Evolutionary conservation across 202 grass and related monocot genomes (phyloP).

Genomic region (Panicum virgatum): DNA sequence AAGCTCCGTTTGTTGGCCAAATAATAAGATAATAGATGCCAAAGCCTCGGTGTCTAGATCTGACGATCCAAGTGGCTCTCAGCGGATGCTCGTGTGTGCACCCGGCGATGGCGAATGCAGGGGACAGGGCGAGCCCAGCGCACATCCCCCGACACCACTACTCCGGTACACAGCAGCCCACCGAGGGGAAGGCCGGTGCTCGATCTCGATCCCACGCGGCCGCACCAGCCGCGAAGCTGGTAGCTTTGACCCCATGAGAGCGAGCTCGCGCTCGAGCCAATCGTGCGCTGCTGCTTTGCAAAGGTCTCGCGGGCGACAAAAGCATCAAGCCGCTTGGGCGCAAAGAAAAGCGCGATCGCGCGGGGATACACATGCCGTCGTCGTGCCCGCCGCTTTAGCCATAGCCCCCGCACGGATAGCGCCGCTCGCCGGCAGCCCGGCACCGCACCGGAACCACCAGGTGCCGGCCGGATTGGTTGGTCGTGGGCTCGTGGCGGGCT

Average conservation of each 20-base stretch:
- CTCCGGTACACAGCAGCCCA: not conserved
- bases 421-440: too few species aligned
- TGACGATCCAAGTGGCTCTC: not conserved
- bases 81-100: not conserved
- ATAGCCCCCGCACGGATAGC: not conserved
- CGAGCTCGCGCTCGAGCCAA: not conserved
- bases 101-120: not conserved
- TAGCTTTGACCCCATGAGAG: constrained; percentile 14
- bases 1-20: too few species aligned
- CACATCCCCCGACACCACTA: not conserved
- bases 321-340: not conserved
- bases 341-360: constrained; percentile 28
- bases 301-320: not conserved
- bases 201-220: not conserved
- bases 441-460: not conserved
- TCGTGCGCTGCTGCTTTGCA: constrained; percentile 20
- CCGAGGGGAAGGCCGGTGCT: not conserved
- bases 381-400: constrained; percentile 1
- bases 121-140: not conserved
- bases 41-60: not conserved
- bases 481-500: not conserved
- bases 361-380: constrained; percentile 40
- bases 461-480: not conserved
- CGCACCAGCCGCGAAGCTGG: not conserved
- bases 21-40: too few species aligned